Evolutionary conservation across 1,284 basidiomycete genomes (phyloP).

Genomic region (Leccinum angustisporum): DNA sequence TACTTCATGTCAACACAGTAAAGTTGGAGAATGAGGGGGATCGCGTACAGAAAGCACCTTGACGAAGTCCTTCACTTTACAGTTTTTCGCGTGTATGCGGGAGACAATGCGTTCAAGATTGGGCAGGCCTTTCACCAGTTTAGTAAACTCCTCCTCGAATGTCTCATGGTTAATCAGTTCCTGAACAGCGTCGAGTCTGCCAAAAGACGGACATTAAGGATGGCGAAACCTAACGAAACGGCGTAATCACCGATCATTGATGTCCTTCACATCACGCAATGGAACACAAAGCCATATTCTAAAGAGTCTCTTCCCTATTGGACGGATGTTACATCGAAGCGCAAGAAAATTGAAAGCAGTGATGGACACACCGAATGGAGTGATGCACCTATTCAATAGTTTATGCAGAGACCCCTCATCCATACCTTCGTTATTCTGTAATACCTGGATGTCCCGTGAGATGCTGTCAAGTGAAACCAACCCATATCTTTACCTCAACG

Average conservation of each 20-base stretch:
- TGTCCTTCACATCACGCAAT: slow-evolving; percentile 74
- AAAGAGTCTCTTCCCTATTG: slow-evolving; percentile 84
- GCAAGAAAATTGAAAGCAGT: slow-evolving; percentile 6
- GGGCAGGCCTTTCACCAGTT: slow-evolving; percentile 77
- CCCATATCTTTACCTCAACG: slow-evolving; percentile 65
- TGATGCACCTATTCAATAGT: slow-evolving; percentile 82
- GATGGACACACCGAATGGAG: slow-evolving; percentile 74
- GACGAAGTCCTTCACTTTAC: slow-evolving; percentile 83
- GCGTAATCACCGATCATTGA: slow-evolving; percentile 74
- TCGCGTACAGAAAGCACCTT: slow-evolving; percentile 71
- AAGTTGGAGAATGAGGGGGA: neutral
- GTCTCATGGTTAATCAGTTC: slow-evolving; percentile 78
- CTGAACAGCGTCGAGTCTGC: slow-evolving; percentile 87
- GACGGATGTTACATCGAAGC: slow-evolving; percentile 14
- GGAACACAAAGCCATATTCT: slow-evolving; percentile 94
- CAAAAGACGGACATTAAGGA: slow-evolving; percentile 19
- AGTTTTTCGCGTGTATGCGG: slow-evolving; percentile 89
- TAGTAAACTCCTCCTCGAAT: slow-evolving; percentile 75
- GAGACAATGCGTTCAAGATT: slow-evolving; percentile 94
- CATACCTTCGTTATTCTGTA: slow-evolving; percentile 89
- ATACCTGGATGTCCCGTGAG: slow-evolving; percentile 50
- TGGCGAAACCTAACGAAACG: slow-evolving; percentile 9
- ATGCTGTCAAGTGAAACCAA: neutral
- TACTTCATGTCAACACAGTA: slow-evolving; percentile 6
- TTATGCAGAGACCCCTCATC: slow-evolving; percentile 86